Percentiles rank a stretch among this genome's conserved stretches.
Conservation (phyloP, 257 asterid genomes). For the Coffea eugenioides region DNA sequence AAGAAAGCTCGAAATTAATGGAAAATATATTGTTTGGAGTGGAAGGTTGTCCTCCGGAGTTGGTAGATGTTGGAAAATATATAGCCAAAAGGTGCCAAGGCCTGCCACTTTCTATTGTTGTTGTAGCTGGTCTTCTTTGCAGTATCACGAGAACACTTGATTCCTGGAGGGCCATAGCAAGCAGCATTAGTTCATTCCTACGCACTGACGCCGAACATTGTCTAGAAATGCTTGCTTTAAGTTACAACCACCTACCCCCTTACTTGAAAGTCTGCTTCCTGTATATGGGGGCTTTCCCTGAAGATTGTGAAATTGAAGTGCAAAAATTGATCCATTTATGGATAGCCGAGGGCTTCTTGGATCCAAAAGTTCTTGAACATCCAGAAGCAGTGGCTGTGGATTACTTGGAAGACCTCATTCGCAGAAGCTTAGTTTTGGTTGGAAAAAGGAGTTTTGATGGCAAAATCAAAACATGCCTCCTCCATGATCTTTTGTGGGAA, state of each 20-base stretch:
- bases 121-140: not conserved
- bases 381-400: slow-evolving; percentile 33
- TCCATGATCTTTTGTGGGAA: slow-evolving; percentile 35
- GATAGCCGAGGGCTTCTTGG: slow-evolving; percentile 42
- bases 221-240: too few relatives aligned
- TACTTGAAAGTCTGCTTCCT: slow-evolving; percentile 33
- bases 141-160: not conserved
- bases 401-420: slow-evolving; percentile 35
- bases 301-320: slow-evolving; percentile 35
- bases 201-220: too few relatives aligned
- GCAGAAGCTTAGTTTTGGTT: slow-evolving; percentile 27
- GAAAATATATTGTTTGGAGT: not conserved
- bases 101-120: not conserved
- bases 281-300: slow-evolving; percentile 38
- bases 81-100: not conserved
- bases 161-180: not conserved
- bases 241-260: not conserved
- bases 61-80: not conserved
- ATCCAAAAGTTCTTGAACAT: not conserved
- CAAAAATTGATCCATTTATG: slow-evolving; percentile 26
- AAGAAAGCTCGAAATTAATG: not conserved
- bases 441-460: slow-evolving; percentile 21
- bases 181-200: too few relatives aligned
- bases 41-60: not conserved
- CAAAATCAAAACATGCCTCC: slow-evolving; percentile 29